Evolutionary conservation across 164 flowering plant genomes (phyloP).

Genomic region (Chloranthus sessilifolius): DNA sequence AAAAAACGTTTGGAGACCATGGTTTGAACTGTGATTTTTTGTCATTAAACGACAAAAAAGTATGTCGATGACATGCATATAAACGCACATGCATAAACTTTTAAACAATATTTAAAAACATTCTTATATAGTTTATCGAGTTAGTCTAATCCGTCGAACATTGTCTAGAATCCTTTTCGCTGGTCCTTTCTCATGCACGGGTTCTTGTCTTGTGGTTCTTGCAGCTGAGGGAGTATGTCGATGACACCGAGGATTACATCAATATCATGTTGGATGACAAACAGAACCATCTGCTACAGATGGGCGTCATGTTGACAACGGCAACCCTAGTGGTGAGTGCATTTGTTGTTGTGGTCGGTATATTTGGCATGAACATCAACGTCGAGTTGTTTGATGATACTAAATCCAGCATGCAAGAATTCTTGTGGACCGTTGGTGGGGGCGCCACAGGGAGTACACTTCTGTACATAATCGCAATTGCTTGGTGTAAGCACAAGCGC

Average conservation of each 20-base stretch:
- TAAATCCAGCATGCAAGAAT: conserved; percentile 37
- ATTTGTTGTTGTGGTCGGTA: conserved; percentile 72
- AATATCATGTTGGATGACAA: conserved; percentile 98
- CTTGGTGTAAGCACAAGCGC: conserved; percentile 85
- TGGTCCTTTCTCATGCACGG: background rate
- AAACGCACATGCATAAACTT: too few species aligned
- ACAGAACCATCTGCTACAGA: conserved; percentile 90
- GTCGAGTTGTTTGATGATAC: conserved; percentile 56
- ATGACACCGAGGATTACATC: conserved; percentile 97
- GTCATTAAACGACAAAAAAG: too few species aligned
- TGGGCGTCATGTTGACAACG: conserved; percentile 92
- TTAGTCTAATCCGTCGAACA: too few species aligned
- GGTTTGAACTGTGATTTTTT: too few species aligned
- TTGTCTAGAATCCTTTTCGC: background rate
- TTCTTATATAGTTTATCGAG: too few species aligned
- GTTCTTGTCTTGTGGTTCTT: conserved; percentile 11
- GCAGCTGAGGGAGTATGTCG: conserved; percentile 93
- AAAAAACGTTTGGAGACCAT: too few species aligned
- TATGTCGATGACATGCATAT: too few species aligned
- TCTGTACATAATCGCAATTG: conserved; percentile 67
- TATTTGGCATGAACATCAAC: conserved; percentile 84
- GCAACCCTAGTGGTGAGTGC: conserved; percentile 86
- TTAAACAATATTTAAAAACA: too few species aligned
- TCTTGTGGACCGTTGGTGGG: conserved; percentile 67
- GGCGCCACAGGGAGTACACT: conserved; percentile 48